phyloP scores from a whole-genome alignment of 2,329 filamentous ascomycete species.

The Claviceps sp. region DNA sequence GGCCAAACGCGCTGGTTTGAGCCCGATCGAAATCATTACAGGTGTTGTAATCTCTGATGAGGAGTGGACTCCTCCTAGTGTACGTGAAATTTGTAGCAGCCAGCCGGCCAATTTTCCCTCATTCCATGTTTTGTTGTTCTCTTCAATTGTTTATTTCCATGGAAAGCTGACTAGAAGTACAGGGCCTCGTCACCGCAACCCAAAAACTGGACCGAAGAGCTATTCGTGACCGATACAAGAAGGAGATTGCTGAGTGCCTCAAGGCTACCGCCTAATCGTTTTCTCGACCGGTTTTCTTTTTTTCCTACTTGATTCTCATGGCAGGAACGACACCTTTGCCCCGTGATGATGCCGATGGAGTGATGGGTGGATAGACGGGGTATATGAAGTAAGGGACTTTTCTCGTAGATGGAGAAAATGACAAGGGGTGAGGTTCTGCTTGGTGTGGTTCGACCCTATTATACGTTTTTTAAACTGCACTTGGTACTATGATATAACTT shows the following conservation, averaged over 20 bases:
- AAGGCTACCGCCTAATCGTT: constrained; percentile 12
- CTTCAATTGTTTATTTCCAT: too few species aligned
- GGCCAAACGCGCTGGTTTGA: constrained; percentile 53
- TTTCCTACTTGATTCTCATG: neutral
- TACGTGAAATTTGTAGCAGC: constrained; percentile 33
- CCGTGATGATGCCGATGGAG: neutral
- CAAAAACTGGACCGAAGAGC: constrained; percentile 45
- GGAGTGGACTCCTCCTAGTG: constrained; percentile 77
- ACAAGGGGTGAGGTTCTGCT: neutral
- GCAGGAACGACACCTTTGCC: neutral
- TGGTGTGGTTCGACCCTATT: neutral
- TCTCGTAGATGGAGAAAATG: neutral
- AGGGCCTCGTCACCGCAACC: constrained; percentile 49
- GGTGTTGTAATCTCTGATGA: constrained; percentile 70
- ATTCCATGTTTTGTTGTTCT: too few species aligned
- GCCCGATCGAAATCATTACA: constrained; percentile 59
- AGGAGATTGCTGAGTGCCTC: constrained; percentile 33
- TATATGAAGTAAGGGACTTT: neutral
- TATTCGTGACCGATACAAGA: constrained; percentile 35
- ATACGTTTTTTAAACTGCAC: too few species aligned
- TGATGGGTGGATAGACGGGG: neutral
- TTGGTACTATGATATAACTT: too few species aligned
- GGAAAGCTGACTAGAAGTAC: neutral
- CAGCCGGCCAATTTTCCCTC: neutral
- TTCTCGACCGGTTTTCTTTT: neutral